Evolutionary conservation across 148 eudicot genomes (phyloP), one percentile per base, ranked within the genome.

Genomic region (Bassia scoparia): DNA sequence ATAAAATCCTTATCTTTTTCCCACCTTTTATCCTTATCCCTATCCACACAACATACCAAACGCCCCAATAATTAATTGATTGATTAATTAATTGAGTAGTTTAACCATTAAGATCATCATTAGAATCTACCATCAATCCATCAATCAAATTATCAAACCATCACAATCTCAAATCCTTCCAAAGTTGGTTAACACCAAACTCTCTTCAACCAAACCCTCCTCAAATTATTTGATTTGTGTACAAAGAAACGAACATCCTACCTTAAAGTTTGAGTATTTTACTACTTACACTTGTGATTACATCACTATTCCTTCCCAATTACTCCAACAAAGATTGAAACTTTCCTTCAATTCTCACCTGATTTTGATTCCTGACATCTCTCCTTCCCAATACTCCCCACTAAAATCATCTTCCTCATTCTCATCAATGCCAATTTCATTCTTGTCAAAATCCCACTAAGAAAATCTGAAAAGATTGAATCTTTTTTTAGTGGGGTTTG

Each of bases 351-450:
- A 37, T 27, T 41, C 9, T 46, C 67, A 69, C 80, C 84, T 69
- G 68, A 63, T 58, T 49, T 73, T 81, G 84, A 81, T 81, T 65
- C 17, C 65, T 73, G 73, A 81, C 83, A 63, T 81, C 24, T 76
- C 83, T 67, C 76, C 83, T 56, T 54, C 70, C 64, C 55, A 23
- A 61, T 15, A 43, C 35, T 50, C 41, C 68, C 31, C 74, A 30
- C 75, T n/a, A n/a, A n/a, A 46, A 46, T 68, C 63, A 55, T 48
- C 52, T 48, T 31, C 48, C 30, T 46, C 37, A 6, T 26, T 15
- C 26, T 24, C 64, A 76, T 30, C 30, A n/a, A n/a, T n/a, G n/a
- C n/a, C n/a, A n/a, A n/a, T 41, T 41, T 49, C 43, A 7, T 29
- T 10, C 29, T n/a, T n/a, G n/a, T n/a, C n/a, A n/a, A n/a, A n/a